phyloP scores from a whole-genome alignment of 345 rosid species.

The Arabis alpina region DNA sequence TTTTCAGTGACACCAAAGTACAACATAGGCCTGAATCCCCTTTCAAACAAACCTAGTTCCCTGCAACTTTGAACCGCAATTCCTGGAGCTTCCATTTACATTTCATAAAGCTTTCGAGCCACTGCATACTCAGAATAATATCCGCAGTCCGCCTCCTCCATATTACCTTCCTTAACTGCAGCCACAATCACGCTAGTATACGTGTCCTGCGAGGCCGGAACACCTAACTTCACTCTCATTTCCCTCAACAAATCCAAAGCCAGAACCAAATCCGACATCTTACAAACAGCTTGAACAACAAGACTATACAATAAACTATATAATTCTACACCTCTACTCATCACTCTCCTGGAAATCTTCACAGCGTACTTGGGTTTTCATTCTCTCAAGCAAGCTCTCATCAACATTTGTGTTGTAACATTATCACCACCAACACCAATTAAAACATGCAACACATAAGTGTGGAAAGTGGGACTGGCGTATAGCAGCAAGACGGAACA shows the following conservation, averaged over 20 bases:
- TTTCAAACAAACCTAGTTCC: too few species aligned
- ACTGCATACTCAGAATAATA: too few species aligned
- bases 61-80: too few species aligned
- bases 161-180: constrained; percentile 59
- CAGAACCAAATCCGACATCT: constrained; percentile 44
- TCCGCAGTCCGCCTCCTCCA: constrained; percentile 48
- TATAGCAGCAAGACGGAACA: too few species aligned
- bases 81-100: too few species aligned
- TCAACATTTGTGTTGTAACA: constrained; percentile 47
- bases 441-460: too few species aligned
- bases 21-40: too few species aligned
- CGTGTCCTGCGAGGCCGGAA: constrained; percentile 47
- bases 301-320: constrained; percentile 49
- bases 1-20: too few species aligned
- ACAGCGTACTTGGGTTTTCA: constrained; percentile 52
- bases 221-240: constrained; percentile 58
- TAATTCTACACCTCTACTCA: constrained; percentile 54
- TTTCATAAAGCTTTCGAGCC: too few species aligned
- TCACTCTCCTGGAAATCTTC: constrained; percentile 49
- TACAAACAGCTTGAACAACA: constrained; percentile 56
- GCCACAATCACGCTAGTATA: constrained; percentile 61
- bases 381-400: constrained; percentile 61
- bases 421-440: constrained; percentile 46
- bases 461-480: too few species aligned
- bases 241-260: constrained; percentile 60